phyloP scores from a whole-genome alignment of 2,329 filamentous ascomycete species.

The Penicillium sp. region DNA sequence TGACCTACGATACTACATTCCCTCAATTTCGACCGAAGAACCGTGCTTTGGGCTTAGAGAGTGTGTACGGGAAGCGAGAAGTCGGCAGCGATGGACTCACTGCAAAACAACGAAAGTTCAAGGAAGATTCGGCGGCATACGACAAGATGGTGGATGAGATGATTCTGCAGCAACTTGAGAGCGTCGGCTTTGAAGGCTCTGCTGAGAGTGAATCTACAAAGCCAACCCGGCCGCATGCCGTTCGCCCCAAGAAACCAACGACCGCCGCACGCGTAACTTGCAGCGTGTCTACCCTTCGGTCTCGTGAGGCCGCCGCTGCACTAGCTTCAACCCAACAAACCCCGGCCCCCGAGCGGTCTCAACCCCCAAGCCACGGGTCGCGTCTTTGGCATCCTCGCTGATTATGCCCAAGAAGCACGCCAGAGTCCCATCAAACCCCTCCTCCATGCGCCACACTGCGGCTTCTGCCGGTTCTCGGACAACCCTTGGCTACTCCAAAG shows the following conservation, averaged over 20 bases:
- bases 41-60: slow-evolving; percentile 50
- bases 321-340: slow-evolving; percentile 34
- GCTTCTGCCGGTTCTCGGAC: slow-evolving; percentile 69
- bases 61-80: slow-evolving; percentile 48
- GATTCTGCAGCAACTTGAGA: slow-evolving; percentile 63
- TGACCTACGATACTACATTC: slow-evolving; percentile 49
- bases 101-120: slow-evolving; percentile 65
- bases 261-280: slow-evolving; percentile 23
- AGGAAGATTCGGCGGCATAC: slow-evolving; percentile 59
- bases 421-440: slow-evolving; percentile 47
- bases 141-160: slow-evolving; percentile 63
- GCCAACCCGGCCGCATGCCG: slow-evolving; percentile 24
- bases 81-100: slow-evolving; percentile 56
- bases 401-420: slow-evolving; percentile 44
- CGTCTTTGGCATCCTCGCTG: slow-evolving; percentile 29
- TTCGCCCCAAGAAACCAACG: slow-evolving; percentile 26
- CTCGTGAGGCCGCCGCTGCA: slow-evolving; percentile 41
- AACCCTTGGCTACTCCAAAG: slow-evolving; percentile 81
- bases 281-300: slow-evolving; percentile 39
- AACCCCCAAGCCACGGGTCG: slow-evolving; percentile 37
- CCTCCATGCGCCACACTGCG: slow-evolving; percentile 55
- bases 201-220: slow-evolving; percentile 49
- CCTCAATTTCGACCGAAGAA: slow-evolving; percentile 53
- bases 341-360: slow-evolving; percentile 30
- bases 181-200: slow-evolving; percentile 58